Conservation (phyloP, 1,284 basidiomycete genomes). For the Gomphus bonarii region DNA sequence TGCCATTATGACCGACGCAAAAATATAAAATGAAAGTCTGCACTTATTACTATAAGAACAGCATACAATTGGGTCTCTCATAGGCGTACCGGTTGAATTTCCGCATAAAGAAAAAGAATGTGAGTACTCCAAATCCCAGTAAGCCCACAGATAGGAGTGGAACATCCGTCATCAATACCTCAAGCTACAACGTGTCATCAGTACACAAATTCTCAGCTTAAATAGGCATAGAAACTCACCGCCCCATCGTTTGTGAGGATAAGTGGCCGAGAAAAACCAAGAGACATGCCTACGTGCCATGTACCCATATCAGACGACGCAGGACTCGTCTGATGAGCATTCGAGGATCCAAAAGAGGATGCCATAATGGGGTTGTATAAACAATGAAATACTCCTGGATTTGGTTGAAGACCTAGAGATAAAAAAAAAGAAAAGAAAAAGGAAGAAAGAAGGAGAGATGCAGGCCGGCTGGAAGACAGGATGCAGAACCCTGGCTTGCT, state of each 20-base stretch:
- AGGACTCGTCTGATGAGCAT: neutral
- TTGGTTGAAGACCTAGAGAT: neutral
- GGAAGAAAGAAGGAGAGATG: neutral
- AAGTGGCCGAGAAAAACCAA: slow-evolving; percentile 5
- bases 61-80: neutral
- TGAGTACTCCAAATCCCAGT: slow-evolving; percentile 51
- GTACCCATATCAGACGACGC: neutral
- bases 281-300: slow-evolving; percentile 7
- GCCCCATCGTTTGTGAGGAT: slow-evolving; percentile 14
- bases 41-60: slow-evolving; percentile 6
- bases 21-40: slow-evolving; percentile 45
- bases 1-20: slow-evolving; percentile 42
- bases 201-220: neutral
- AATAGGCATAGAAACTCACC: slow-evolving; percentile 8
- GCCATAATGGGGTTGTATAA: no score
- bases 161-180: slow-evolving; percentile 51
- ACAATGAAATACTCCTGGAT: no score
- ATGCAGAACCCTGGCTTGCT: neutral
- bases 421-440: neutral
- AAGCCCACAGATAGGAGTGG: slow-evolving; percentile 60
- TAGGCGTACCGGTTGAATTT: slow-evolving; percentile 43
- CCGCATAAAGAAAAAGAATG: slow-evolving; percentile 48
- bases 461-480: neutral
- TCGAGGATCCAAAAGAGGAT: no score
- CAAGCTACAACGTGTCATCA: slow-evolving; percentile 31